Conservation (phyloP, 768 basidiomycete species). For the Strobilomyces dryophilus region DNA sequence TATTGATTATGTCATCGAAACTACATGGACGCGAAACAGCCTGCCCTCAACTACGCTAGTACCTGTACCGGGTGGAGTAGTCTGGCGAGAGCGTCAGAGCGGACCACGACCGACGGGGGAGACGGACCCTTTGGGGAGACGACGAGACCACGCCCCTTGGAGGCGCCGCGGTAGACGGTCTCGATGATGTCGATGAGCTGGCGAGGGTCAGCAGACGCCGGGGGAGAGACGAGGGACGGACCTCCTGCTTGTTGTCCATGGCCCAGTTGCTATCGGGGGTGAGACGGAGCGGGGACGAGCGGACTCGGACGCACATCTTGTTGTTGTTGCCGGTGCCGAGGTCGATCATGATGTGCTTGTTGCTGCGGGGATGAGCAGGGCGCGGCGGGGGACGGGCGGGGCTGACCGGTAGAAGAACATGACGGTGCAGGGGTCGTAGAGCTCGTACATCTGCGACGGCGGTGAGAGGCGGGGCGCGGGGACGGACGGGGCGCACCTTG, state of each 20-base stretch:
- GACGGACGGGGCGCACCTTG: conserved; percentile 48
- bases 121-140: conserved; percentile 88
- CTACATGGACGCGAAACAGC: conserved; percentile 18
- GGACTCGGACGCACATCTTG: conserved; percentile 72
- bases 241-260: conserved; percentile 98
- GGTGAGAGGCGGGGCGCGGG: background rate
- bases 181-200: conserved; percentile 97
- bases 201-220: background rate
- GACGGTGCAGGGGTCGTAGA: conserved; percentile 95
- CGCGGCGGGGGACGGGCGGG: background rate
- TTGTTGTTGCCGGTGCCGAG: conserved; percentile 99
- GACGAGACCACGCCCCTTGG: conserved; percentile 96
- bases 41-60: conserved; percentile 37
- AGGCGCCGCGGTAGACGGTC: conserved; percentile 96
- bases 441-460: conserved; percentile 84
- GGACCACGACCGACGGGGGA: no score
- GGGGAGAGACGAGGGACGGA: conserved; percentile 27
- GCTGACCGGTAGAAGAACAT: conserved; percentile 97
- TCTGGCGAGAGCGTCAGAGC: conserved; percentile 37
- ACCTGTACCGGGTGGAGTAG: conserved; percentile 79
- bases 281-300: background rate
- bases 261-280: conserved; percentile 80
- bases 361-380: conserved; percentile 42
- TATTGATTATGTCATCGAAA: conserved; percentile 24
- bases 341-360: conserved; percentile 99